Base-by-base conservation (phyloP, 2,329 filamentous ascomycete genomes). In the Phymatotrichopsis omnivora region DNA sequence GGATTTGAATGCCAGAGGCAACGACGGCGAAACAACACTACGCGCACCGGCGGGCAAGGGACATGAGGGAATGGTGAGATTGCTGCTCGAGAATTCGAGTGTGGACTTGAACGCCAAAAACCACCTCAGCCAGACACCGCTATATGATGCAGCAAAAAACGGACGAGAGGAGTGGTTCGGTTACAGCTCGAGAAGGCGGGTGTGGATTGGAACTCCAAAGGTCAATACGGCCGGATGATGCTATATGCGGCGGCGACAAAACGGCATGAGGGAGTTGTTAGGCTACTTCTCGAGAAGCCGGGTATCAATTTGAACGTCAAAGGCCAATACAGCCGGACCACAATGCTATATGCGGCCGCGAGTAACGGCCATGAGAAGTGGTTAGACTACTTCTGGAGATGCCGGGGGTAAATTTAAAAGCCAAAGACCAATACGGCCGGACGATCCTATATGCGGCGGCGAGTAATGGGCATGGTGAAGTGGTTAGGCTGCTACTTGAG, bases 401-500 rank as follows among this genome's bases (percentile, higher is more conserved):
- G n/a, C 16, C 17, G 36, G 42, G 46, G 29, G 53, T 48, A 12
- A 36, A 50, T 34, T 37, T 46, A 10, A 41, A 44, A 16, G 45
- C 42, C 19, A 30, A 47, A 10, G 45, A 48, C 8, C 45, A 34
- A 54, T 24, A 35, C 2, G 50, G 48, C 31, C 42, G 48, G 23
- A 62, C 61, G 8, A 55, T 60, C 19, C 25, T 64, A 19, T 57
- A 62, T 19, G 42, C 53, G 3, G 62, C 62, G 4, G 61, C 60
- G n/a, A 54, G 57, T 2, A 61, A 55, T 14, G 57, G 58, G 14
- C 59, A 61, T 19, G 55, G 56, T 17, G 35, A 57, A 10, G 35
- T 58, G 1, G 59, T 60, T 10, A 45, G 52, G 12, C 42, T 63
- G 12, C 43, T 64, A 4, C 49, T 64, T 1, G 47, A 60, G 11